Base-by-base conservation (phyloP, 345 rosid species). In the Cardamine resedifolia region DNA sequence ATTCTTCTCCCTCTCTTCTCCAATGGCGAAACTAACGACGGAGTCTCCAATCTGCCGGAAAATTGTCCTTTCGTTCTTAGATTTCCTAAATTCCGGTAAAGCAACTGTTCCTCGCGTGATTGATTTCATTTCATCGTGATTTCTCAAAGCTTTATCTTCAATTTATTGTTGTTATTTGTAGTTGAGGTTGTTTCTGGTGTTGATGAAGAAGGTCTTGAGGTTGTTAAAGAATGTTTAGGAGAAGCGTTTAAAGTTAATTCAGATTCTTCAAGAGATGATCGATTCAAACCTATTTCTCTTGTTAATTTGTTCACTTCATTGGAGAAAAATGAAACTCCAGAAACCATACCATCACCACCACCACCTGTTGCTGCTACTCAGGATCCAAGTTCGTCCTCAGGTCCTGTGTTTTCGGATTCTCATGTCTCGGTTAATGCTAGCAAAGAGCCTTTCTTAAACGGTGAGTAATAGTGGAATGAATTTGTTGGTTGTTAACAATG, bases 201-300 rank as follows among this genome's bases (percentile, higher is more conserved):
- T 58, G 96, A 92, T 68, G 72, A 75, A 27, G 98, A 92, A 85
- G 95, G 92, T 10, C 79, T 92, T 73, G 92, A 90, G 70, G 92
- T 92, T 72, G 92, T 87, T 43, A 84, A 63, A 72, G 96, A 92
- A 66, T 92, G 95, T 71, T 80, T 92, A 77, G 30, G 48, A 0
- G 92, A 84, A 51, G 91, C 81, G 20, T 92, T 92, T 64, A 79
- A 80, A 57, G 80, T 84, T 11, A 72, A 73, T 47, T 64, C 84
- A 15, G 64, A 77, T 48, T 60, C 77, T 51, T 27, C 57, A 20
- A 65, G 66, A 10, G 78, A 80, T 59, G 45, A 51, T 38, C 67
- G n/a, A 4, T 27, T 64, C 0, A 83, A 79, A 44, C 83, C 88
- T 44, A 78, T 88, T 72, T 78, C 81, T 5, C 83, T 92, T 71